Base-by-base conservation (phyloP, 2,329 filamentous ascomycete genomes). In the Beauveria sp. region DNA sequence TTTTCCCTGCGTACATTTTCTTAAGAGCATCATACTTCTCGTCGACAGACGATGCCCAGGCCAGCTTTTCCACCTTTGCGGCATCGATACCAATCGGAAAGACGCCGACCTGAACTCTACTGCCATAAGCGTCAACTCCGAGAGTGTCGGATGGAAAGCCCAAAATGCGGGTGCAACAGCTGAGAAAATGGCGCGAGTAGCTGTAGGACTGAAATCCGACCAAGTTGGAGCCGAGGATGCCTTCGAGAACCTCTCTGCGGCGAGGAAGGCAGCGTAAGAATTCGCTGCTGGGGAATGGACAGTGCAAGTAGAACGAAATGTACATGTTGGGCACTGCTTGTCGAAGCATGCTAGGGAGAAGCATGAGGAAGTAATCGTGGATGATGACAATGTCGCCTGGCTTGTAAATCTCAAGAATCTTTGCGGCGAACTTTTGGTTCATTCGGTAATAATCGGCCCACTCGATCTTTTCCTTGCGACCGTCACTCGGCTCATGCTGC, bases 71-170 rank as follows among this genome's bases (percentile, higher is more conserved):
- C 18, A 94, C 91, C 64, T 88, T 87, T 63, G 84, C 83, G n/a
- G 89, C 90, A 72, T 97, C 91, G 66, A 97, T 96, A 41, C 93
- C 94, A 64, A 97, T 96, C 18, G 93, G 92, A 72, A 96, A 96
- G 18, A 96, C 91, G 61, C 93, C 92, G 22, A 97, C 90, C 56
- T 92, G 90, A 26, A 96, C 91, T 66, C 93, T 90, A 10, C 89
- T 84, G 8, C 92, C 93, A 69, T 93, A 96, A 3, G 91, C 90
- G 71, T 96, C 91, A 5, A 97, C 90, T 6, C 92, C 91, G 4
- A 88, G 86, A 1, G 86, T 86, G 62, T 92, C 92, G 0, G 91
- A 96, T 51, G 91, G 89, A 69, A 96, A 96, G n/a, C 90, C 90
- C 8, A 97, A 81, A 54, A 97, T 89, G 28, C 92, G 86, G 1